Evolutionary conservation across 495 filamentous ascomycete genomes (phyloP).

Genomic region (Penicillium egyptiacum): DNA sequence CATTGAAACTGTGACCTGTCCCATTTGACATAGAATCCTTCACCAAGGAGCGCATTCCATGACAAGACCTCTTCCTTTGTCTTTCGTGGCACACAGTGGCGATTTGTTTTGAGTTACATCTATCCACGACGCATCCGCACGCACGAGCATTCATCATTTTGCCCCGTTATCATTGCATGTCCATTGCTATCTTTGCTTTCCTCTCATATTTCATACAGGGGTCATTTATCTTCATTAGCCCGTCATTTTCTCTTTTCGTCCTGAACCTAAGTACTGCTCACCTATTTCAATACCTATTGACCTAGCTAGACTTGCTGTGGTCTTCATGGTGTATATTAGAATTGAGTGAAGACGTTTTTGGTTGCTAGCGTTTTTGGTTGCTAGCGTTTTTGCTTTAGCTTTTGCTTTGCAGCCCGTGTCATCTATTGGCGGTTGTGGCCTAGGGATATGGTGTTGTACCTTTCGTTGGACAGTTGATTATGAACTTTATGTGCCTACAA

Average conservation of each 20-base stretch:
- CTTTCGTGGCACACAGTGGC: conserved; percentile 9
- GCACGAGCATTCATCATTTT: conserved; percentile 31
- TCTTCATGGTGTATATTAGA: conserved; percentile 38
- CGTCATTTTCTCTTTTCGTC: conserved; percentile 5
- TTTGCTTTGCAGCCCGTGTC: conserved; percentile 13
- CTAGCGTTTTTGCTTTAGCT: conserved; percentile 12
- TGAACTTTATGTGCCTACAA: neutral
- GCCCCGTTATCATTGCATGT: conserved; percentile 23
- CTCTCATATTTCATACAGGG: neutral
- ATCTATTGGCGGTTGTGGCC: conserved; percentile 5
- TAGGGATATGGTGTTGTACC: neutral
- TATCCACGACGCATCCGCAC: conserved; percentile 36
- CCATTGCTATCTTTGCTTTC: conserved; percentile 14
- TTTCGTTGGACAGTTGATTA: neutral
- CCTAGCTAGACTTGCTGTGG: conserved; percentile 22
- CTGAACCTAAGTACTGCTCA: neutral
- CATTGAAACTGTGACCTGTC: conserved; percentile 66
- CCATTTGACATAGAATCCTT: conserved; percentile 1
- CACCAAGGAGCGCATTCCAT: conserved; percentile 6
- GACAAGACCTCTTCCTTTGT: conserved; percentile 5
- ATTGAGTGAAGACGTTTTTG: conserved; percentile 22
- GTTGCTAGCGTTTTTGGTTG: conserved; percentile 19
- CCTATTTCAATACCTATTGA: conserved; percentile 8
- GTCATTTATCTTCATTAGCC: conserved; percentile 11
- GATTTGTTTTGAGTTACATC: conserved; percentile 21